These are phyloP conservation scores for Globisporangium polare DNA, from an alignment of 352 stramenopile species.

Conservation along the genomic window DNA sequence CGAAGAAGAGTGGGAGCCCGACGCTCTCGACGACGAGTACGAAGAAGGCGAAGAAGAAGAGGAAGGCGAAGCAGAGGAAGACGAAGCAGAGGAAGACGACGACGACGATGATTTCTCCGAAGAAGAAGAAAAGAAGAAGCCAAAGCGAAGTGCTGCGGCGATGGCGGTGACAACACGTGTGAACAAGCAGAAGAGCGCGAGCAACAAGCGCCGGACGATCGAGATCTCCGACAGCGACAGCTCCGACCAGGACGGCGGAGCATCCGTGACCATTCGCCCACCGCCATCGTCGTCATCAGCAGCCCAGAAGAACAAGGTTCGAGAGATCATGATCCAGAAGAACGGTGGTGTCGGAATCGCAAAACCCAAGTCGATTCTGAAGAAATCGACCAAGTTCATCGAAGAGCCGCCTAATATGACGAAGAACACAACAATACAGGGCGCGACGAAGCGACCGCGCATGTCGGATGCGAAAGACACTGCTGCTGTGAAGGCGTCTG, in stretches of 20 bases:
- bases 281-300: constrained; percentile 1
- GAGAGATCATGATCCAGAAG: constrained; percentile 7
- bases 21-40: constrained; percentile 27
- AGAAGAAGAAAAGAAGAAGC: constrained; percentile 22
- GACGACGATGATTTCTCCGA: constrained; percentile 27
- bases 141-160: constrained; percentile 13
- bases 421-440: neutral
- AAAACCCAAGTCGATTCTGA: constrained; percentile 37
- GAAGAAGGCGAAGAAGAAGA: constrained; percentile 24
- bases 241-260: constrained; percentile 35
- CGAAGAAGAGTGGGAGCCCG: constrained; percentile 40
- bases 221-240: constrained; percentile 41
- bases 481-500: constrained; percentile 1
- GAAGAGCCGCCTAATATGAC: constrained; percentile 8
- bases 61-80: constrained; percentile 30
- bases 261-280: constrained; percentile 6
- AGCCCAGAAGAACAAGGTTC: constrained; percentile 12
- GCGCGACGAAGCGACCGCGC: constrained; percentile 8
- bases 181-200: constrained; percentile 4
- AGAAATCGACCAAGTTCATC: constrained; percentile 22
- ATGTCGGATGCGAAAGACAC: constrained; percentile 18
- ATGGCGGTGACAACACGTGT: neutral
- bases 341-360: constrained; percentile 9
- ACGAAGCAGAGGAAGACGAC: constrained; percentile 22
- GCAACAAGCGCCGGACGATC: constrained; percentile 48